A percentile compares a stretch with the other conserved stretches of the same genome.
phyloP scores from a whole-genome alignment of 495 filamentous ascomycete genomes.

The Lophiostoma macrostomum region DNA sequence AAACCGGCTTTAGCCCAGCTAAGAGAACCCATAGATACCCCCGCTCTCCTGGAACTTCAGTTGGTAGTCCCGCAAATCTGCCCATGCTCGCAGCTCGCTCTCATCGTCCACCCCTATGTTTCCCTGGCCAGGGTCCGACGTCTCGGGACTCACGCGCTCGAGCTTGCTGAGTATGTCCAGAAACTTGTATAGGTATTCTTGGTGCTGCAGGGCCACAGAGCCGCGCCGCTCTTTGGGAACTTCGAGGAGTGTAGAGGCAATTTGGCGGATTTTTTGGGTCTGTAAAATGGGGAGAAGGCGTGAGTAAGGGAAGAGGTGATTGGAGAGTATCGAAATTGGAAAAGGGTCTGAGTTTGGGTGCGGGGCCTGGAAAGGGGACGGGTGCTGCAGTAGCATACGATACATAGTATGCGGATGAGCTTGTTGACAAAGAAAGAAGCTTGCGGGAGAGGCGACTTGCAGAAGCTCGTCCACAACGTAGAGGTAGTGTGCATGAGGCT shows the following conservation, averaged over 20 bases:
- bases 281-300: too few species aligned
- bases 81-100: constrained; percentile 68
- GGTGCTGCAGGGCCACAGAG: constrained; percentile 52
- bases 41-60: constrained; percentile 65
- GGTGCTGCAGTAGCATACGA: too few species aligned
- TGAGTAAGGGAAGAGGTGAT: too few species aligned
- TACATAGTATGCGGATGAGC: too few species aligned
- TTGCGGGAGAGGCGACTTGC: too few species aligned
- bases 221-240: constrained; percentile 57
- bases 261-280: constrained; percentile 59
- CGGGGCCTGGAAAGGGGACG: too few species aligned
- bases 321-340: too few species aligned
- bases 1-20: not conserved
- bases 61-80: constrained; percentile 70
- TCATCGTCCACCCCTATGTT: constrained; percentile 55
- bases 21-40: constrained; percentile 36
- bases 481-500: not conserved
- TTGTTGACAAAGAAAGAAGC: too few species aligned
- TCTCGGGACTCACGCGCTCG: constrained; percentile 51
- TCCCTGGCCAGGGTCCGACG: constrained; percentile 26
- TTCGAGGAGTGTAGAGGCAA: constrained; percentile 71
- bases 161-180: constrained; percentile 68
- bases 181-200: constrained; percentile 65
- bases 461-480: too few species aligned
- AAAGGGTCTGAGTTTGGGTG: too few species aligned